Base-by-base conservation (phyloP, 176 grass and related monocot species). In the Aegilops longissima region DNA sequence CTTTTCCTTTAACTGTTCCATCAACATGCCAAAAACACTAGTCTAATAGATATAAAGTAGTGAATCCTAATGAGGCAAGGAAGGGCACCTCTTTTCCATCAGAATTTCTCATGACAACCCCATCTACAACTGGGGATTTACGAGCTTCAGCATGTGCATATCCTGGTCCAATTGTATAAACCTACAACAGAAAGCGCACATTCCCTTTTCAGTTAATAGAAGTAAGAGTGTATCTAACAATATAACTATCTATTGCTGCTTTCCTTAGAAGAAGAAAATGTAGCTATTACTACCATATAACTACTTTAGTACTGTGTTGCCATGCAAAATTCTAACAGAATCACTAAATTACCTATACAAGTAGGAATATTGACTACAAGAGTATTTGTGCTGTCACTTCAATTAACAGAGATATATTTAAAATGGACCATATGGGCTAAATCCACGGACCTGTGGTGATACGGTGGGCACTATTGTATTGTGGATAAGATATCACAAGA, bases 81-180 rank as follows among this genome's bases (percentile, higher is more conserved):
- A 73, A 73, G 21, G 84, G 17, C 89, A 95, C 93, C 89, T 98
- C 96, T 90, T 98, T 98, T 70, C 96, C 96, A 94, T 98, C 78
- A 82, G 90, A 92, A 84, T 98, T 98, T 71, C 96, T 95, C 93
- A 94, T 95, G 73, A 98, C 96, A 82, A 98, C 96, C 69, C 96
- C 96, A 89, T 98, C 96, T 77, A 98, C 96, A 56, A 98, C 96
- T 39, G 96, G 96, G 86, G 96, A 98, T 49, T 98, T 98, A 36
- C 91, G 93, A 59, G 96, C 96, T 95, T 98, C 96, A 65, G 96
- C 96, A 76, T 98, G 96, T 80, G 96, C 96, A 89, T 98, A 98
- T 83, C 88, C 96, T 51, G 87, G 81, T 33, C 96, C 96, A 83
- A 98, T 86, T 62, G 96, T 98, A 86, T 98, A 98, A 66, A 98